Percentiles rank a stretch among this genome's conserved stretches.
phyloP scores from a whole-genome alignment of 345 rosid species.

The Mercurialis annua region DNA sequence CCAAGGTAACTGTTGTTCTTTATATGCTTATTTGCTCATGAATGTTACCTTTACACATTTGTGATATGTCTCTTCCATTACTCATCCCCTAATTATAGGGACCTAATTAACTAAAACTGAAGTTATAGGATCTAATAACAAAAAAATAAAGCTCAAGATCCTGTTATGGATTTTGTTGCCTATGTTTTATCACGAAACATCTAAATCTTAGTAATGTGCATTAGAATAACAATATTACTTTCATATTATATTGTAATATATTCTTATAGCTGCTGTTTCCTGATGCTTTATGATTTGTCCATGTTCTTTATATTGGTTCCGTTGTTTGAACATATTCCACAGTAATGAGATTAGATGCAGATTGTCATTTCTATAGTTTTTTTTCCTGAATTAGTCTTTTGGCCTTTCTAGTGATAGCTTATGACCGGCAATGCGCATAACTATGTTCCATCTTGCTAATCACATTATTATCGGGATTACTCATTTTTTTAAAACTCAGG shows the following conservation, averaged over 20 bases:
- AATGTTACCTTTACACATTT: background rate
- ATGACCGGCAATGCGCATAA: no score
- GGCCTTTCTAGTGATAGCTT: background rate
- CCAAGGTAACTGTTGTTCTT: constrained; percentile 49
- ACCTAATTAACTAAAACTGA: no score
- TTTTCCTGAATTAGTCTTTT: background rate
- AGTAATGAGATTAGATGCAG: background rate
- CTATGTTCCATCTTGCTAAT: no score
- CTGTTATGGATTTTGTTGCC: no score
- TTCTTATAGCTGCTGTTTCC: background rate
- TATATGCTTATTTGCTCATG: constrained; percentile 1
- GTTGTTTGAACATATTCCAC: background rate
- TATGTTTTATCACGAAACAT: no score
- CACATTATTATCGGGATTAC: no score
- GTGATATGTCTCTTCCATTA: background rate
- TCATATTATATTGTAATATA: background rate
- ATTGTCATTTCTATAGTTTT: background rate
- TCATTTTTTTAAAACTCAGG: background rate
- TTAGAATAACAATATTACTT: background rate
- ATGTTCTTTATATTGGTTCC: background rate
- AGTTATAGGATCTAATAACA: no score
- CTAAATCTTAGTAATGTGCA: background rate
- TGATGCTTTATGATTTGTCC: background rate
- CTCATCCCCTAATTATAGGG: background rate
- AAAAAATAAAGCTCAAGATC: no score